Percentiles rank a stretch among this genome's conserved stretches.
phyloP scores from a whole-genome alignment of 441 rosid genomes.

The Viola pubescens region DNA sequence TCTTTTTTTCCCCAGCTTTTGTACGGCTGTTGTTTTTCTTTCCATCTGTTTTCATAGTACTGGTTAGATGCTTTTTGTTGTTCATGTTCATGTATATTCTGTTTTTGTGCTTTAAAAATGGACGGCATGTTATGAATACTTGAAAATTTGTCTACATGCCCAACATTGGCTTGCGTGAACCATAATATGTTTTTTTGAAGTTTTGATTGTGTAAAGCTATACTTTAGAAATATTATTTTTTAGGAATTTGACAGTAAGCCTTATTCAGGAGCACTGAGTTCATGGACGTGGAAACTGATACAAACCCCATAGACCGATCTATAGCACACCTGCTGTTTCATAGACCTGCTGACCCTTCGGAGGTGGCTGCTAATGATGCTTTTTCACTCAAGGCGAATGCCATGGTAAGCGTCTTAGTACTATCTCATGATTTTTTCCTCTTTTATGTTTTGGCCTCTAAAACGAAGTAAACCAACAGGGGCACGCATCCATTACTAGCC shows the following conservation, averaged over 20 bases:
- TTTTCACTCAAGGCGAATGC: slow-evolving; percentile 35
- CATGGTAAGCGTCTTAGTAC: slow-evolving; percentile 31
- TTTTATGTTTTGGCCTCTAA: not conserved
- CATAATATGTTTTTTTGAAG: too few relatives aligned
- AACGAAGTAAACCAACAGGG: slow-evolving; percentile 29
- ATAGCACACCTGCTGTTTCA: slow-evolving; percentile 85
- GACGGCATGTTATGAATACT: too few relatives aligned
- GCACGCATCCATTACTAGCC: slow-evolving; percentile 37
- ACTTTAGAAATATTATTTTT: too few relatives aligned
- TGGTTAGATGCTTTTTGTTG: not conserved
- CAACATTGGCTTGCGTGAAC: too few relatives aligned
- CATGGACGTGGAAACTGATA: slow-evolving; percentile 73
- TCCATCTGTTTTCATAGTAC: not conserved
- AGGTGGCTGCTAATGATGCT: slow-evolving; percentile 28
- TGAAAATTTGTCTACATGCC: too few relatives aligned
- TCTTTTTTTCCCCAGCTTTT: not conserved
- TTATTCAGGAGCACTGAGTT: slow-evolving; percentile 50
- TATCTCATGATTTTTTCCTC: not conserved
- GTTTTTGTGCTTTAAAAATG: too few relatives aligned
- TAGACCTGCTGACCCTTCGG: slow-evolving; percentile 59
- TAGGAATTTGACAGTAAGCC: too few relatives aligned
- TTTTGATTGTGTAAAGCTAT: too few relatives aligned
- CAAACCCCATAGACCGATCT: slow-evolving; percentile 89
- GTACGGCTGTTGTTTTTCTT: not conserved
- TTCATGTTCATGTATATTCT: not conserved